Base-by-base conservation (phyloP, 2,329 filamentous ascomycete genomes). In the Epichloe baconii region DNA sequence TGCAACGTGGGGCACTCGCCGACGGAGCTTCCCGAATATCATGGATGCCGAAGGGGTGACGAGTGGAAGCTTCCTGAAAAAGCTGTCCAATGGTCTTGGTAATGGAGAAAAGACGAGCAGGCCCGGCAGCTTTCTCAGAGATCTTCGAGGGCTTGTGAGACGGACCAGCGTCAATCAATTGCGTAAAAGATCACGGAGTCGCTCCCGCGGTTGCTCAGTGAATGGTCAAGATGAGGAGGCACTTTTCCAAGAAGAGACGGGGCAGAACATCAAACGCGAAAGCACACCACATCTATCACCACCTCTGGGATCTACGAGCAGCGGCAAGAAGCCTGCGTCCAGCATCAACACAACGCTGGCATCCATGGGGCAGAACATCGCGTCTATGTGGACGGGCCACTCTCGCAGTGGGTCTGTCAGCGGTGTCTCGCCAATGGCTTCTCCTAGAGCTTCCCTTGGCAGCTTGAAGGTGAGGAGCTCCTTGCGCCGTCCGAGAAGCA, bases 1-100 rank as follows among this genome's bases (percentile, higher is more conserved):
- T 14, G 83, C 83, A 17, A 88, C 84, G 0, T 82, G 84, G 73
- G 84, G 84, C 15, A 88, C 84, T 2, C 75, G 79, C 6, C 77
- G 82, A 42, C 76, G 78, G 52, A 84, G 83, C 62, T 70, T 85
- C 47, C 79, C 82, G 2, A 81, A 76, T 57, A 58, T 75, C 51
- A 56, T 71, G 5, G 80, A 71, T 21, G 56, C 64, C 12, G 63
- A 83, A 38, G 79, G 75, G 17, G 68, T 83, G 43, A 73, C 71
- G 8, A 76, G 76, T 50, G 79, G 81, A 23, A 80, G 75, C 52
- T 73, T 86, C 40, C 64, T 85, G 41, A 86, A 83, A 60, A 81
- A 78, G 62, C 68, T 79, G 43, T 78, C 75, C 7, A 70, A 83
- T 56, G 74, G 71, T 59, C 67, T 74, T 47, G 68, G 70, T 31